phyloP scores from a whole-genome alignment of 2,329 filamentous ascomycete species.

The Parastagonospora avenae region DNA sequence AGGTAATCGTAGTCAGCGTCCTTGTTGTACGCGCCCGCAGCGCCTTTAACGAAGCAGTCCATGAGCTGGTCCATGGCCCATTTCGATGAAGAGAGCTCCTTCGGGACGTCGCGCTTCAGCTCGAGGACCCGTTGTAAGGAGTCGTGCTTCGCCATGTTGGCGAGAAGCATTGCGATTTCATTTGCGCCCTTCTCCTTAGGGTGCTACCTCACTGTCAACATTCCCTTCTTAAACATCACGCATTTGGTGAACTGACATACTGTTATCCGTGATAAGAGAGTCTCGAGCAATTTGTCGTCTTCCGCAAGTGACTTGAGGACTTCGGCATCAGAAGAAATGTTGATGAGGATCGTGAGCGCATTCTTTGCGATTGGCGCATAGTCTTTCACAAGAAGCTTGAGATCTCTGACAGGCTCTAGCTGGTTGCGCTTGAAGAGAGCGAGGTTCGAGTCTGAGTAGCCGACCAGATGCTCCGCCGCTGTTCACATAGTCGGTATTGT shows the following conservation, averaged over 20 bases:
- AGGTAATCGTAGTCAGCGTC: constrained; percentile 89
- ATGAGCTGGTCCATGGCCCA: constrained; percentile 86
- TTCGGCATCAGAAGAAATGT: constrained; percentile 77
- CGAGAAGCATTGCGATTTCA: constrained; percentile 86
- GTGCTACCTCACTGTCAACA: constrained; percentile 54
- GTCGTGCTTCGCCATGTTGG: constrained; percentile 86
- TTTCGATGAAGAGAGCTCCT: constrained; percentile 72
- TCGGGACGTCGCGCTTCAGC: constrained; percentile 70
- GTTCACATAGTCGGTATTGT: constrained; percentile 22
- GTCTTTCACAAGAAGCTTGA: constrained; percentile 86
- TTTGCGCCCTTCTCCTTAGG: constrained; percentile 81
- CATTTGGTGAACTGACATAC: constrained; percentile 62
- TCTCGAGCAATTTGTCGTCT: constrained; percentile 81
- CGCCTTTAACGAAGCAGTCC: constrained; percentile 94
- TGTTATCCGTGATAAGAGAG: constrained; percentile 73
- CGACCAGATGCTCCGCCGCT: constrained; percentile 86
- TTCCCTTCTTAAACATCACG: not conserved
- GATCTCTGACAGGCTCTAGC: constrained; percentile 78
- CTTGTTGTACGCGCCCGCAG: constrained; percentile 81
- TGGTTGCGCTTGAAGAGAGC: constrained; percentile 82
- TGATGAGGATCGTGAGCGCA: constrained; percentile 88
- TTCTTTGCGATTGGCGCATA: constrained; percentile 91
- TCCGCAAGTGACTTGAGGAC: constrained; percentile 73
- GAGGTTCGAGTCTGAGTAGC: constrained; percentile 77
- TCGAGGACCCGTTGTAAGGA: constrained; percentile 70